Percentiles rank a stretch among this genome's conserved stretches.
Conservation (phyloP, 169 alveolate genomes). For the Fabrea salina region DNA sequence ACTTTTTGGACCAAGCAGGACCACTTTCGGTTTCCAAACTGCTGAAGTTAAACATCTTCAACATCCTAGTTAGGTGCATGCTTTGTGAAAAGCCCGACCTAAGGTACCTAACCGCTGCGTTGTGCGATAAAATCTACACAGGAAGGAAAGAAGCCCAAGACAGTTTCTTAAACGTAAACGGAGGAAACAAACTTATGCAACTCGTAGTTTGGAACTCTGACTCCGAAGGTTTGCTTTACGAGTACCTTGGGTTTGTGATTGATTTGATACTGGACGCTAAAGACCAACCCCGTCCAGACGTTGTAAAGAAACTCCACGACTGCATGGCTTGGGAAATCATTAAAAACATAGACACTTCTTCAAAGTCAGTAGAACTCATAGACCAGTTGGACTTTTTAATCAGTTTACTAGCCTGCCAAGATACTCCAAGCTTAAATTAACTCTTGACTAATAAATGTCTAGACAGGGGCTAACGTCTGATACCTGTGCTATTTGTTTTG, state of each 20-base stretch:
- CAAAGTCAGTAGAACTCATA: neutral
- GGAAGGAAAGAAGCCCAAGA: neutral
- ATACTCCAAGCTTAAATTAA: too few species aligned
- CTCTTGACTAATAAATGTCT: too few species aligned
- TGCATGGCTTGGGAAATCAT: slow-evolving; percentile 11
- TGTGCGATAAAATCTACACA: slow-evolving; percentile 13
- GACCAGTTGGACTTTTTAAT: neutral
- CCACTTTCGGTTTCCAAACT: neutral
- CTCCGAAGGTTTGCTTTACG: neutral
- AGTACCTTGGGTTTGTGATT: neutral
- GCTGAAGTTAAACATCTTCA: neutral
- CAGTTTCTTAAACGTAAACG: neutral
- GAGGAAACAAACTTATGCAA: neutral
- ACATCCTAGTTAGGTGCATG: neutral
- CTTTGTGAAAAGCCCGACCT: slow-evolving; percentile 12
- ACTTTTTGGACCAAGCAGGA: neutral
- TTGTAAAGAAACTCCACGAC: neutral
- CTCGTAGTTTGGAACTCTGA: slow-evolving; percentile 20
- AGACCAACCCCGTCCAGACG: neutral
- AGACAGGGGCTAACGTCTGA: too few species aligned
- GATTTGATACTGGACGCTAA: slow-evolving; percentile 10
- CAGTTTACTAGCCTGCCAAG: neutral
- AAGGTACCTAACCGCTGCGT: neutral
- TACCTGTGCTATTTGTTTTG: too few species aligned
- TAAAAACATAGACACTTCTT: slow-evolving; percentile 5